These are phyloP conservation scores for Xanthoceras sorbifolium DNA, from an alignment of 345 rosid genomes.

Conservation along the genomic window DNA sequence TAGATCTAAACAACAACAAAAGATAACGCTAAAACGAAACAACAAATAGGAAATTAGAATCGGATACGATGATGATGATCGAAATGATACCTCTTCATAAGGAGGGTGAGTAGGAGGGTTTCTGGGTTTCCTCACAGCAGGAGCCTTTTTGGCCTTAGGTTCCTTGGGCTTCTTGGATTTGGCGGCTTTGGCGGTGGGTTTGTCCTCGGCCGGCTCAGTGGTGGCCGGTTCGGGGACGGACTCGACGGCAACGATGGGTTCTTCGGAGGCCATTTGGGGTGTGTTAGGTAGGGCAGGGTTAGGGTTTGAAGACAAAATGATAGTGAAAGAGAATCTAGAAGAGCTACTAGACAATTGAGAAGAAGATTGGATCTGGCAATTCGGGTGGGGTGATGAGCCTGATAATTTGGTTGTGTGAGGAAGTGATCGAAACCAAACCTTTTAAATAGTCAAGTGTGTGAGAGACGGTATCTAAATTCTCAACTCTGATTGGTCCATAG, in stretches of 20 bases:
- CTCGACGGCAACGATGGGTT: slow-evolving; percentile 40
- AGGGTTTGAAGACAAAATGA: not conserved
- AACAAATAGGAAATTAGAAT: not conserved
- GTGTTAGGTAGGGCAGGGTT: not conserved
- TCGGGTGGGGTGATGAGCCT: not conserved
- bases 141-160: slow-evolving; percentile 48
- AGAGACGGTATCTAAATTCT: slow-evolving; percentile 39
- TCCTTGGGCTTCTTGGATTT: slow-evolving; percentile 54
- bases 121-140: slow-evolving; percentile 44
- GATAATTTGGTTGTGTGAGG: slow-evolving; percentile 19
- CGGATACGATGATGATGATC: not conserved
- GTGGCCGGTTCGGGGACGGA: slow-evolving; percentile 21
- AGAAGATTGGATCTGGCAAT: slow-evolving; percentile 19
- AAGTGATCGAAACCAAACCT: slow-evolving; percentile 24
- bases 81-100: slow-evolving; percentile 61
- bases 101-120: slow-evolving; percentile 57
- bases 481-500: slow-evolving; percentile 51
- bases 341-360: not conserved
- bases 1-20: slow-evolving; percentile 20
- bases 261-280: slow-evolving; percentile 55
- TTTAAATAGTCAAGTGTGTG: slow-evolving; percentile 56
- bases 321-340: not conserved
- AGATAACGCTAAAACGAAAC: not conserved
- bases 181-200: slow-evolving; percentile 37
- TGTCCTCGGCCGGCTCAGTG: slow-evolving; percentile 33